Base-by-base conservation (phyloP, 176 grass and related monocot genomes). In the Bromus sterilis region DNA sequence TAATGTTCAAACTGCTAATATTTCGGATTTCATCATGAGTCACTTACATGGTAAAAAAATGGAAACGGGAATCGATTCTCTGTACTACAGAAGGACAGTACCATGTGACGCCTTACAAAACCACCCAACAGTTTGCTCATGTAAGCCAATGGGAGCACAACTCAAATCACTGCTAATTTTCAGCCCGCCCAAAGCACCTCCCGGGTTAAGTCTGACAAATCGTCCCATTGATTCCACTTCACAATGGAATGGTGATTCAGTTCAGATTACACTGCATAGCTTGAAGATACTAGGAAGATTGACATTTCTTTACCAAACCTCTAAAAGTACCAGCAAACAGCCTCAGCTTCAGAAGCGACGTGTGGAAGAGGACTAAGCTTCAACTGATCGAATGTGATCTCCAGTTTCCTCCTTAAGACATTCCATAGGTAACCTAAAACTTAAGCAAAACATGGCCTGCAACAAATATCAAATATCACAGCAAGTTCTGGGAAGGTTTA, bases 381-480 rank as follows among this genome's bases (percentile, higher is more conserved):
- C 35, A 78, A 66, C 83, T 73, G 74, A 59, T 28, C 37, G 16
- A 16, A 71, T 64, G 34, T 65, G 42, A 78, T 73, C 75, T 46
- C 67, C 36, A 58, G 35, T 59, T 43, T 78, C 83, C 13, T 78
- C 79, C 83, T 26, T 66, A 0, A 89, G 83, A 46, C 83, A 89
- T 77, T 91, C 88, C 78, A 77, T 32, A 12, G 95, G 90, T 43
- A 99, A 63, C 77, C 77, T 89, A 81, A 95, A 99, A 86, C 96
- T 99, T 62, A 99, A 91, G 77, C 93, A 93, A 86, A 82, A 99
- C 96, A 95, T 99, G 59, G 82, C 90, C 96, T 95, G 87, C 56
- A 84, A 84, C 23, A 78, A 74, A 62, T 62, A 80, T 53, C 42
- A 84, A 84, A 69, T 29, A 75, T 29, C 43, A 84, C 4, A 60